Evolutionary conservation across 768 basidiomycete genomes (phyloP).

Genomic region (Lactifluus hygrophoroides): DNA sequence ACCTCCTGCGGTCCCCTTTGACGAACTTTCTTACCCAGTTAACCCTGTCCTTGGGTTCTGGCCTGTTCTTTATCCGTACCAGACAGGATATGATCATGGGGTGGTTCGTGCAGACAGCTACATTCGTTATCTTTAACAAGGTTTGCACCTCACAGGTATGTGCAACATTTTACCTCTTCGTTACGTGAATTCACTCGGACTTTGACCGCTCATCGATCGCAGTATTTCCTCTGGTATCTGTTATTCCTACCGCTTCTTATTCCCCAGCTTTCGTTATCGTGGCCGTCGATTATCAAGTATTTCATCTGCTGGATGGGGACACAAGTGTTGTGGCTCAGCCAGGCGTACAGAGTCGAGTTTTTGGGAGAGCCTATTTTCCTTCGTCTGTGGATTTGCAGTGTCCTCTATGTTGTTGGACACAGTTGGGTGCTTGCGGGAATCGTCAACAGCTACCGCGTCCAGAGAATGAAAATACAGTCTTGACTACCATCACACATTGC

Average conservation of each 20-base stretch:
- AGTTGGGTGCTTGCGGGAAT: conserved; percentile 69
- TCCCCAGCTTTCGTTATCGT: conserved; percentile 51
- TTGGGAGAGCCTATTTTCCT: conserved; percentile 66
- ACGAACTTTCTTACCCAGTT: conserved; percentile 83
- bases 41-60: conserved; percentile 57
- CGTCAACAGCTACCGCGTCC: conserved; percentile 38
- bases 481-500: neutral
- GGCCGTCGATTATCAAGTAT: conserved; percentile 33
- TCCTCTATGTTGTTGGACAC: conserved; percentile 69
- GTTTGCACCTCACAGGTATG: conserved; percentile 94
- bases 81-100: conserved; percentile 61
- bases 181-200: neutral
- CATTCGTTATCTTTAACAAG: conserved; percentile 95
- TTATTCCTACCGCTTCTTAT: conserved; percentile 79
- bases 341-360: conserved; percentile 89
- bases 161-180: conserved; percentile 14
- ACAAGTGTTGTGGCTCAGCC: conserved; percentile 85
- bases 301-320: conserved; percentile 60
- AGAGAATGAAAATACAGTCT: neutral
- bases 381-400: conserved; percentile 68
- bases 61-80: conserved; percentile 58
- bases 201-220: conserved; percentile 3
- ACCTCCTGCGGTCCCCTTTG: conserved; percentile 58
- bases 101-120: conserved; percentile 87
- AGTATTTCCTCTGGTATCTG: conserved; percentile 98